Base-by-base conservation (phyloP, 208 protist species). In the Leishmania braziliensis region DNA sequence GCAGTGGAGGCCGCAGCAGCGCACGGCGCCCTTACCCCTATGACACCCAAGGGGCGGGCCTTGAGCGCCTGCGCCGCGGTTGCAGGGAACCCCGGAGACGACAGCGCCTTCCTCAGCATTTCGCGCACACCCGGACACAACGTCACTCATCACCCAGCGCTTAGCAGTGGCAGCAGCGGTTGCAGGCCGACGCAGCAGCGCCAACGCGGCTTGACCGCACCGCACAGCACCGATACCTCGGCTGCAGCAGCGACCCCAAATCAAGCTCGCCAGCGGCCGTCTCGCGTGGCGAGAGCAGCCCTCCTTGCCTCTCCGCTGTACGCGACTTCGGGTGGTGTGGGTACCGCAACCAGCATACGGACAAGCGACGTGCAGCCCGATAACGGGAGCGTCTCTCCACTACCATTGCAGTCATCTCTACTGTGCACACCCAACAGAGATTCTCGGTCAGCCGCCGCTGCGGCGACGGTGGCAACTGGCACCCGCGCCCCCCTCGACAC, bases 341-440 rank as follows among this genome's bases (percentile, higher is more conserved):
- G 29, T 8, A 8, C 36, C 54, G 39, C 73, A 20, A 36, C 50
- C 16, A 46, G 51, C 33, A 43, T n/a, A 20, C 51, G 29, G 14
- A 23, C 29, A 43, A 60, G 48, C n/a, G 46, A 51, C 14, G 12
- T 46, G 18, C 50, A 76, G 16, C n/a, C 26, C 8, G 53, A 76
- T 14, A 36, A 36, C 46, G 48, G 46, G 58, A 71, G 68, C 54
- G 33, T 60, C 12, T 56, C 58, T 12, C 60, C 20, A 16, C 58
- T 53, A 3, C 10, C 71, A 6, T 66, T 56, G 53, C 82, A 81
- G 62, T 66, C 78, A 8, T 70, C 82, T 26, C 77, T 79, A 43
- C 53, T 79, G 46, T 79, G 82, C 82, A 85, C 82, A 5, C 82
- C 82, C 0, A 85, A 76, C 14, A 71, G 82, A 12, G 82, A 70